Evolutionary conservation across 1,284 basidiomycete species (phyloP).

Genomic region (Austroboletus niveus): DNA sequence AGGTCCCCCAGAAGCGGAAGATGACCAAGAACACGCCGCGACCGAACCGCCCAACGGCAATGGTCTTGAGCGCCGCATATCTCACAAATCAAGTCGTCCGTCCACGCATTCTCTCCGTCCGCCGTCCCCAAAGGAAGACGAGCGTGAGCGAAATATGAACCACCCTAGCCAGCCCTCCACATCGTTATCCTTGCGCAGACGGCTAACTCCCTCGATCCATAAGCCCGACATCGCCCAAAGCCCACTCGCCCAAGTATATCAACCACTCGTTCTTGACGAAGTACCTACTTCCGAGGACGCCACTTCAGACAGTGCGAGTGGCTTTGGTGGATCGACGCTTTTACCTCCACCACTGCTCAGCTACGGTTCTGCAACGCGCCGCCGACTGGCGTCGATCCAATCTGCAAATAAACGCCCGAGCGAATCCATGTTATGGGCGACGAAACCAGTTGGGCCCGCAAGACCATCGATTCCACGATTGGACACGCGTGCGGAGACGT

Average conservation of each 20-base stretch:
- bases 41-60: conserved; percentile 13
- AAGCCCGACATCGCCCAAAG: conserved; percentile 43
- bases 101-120: conserved; percentile 25
- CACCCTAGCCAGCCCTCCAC: conserved; percentile 19
- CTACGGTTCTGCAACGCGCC: conserved; percentile 59
- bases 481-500: conserved; percentile 23
- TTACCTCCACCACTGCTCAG: conserved; percentile 32
- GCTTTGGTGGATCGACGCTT: conserved; percentile 8
- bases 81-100: conserved; percentile 32
- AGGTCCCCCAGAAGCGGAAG: conserved; percentile 7
- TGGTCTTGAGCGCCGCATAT: conserved; percentile 31
- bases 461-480: conserved; percentile 25
- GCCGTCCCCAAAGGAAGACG: conserved; percentile 23
- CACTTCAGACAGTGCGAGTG: conserved; percentile 12
- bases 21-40: conserved; percentile 9
- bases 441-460: conserved; percentile 4
- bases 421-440: conserved; percentile 10
- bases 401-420: conserved; percentile 18
- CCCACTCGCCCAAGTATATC: conserved; percentile 72
- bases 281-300: conserved; percentile 36
- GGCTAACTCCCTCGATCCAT: conserved; percentile 47
- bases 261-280: conserved; percentile 59
- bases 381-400: conserved; percentile 52
- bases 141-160: neutral
- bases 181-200: conserved; percentile 37